Evolutionary conservation across 352 stramenopile species (phyloP), one percentile per base, ranked within the genome.

Genomic region (Globisporangium viniferum): DNA sequence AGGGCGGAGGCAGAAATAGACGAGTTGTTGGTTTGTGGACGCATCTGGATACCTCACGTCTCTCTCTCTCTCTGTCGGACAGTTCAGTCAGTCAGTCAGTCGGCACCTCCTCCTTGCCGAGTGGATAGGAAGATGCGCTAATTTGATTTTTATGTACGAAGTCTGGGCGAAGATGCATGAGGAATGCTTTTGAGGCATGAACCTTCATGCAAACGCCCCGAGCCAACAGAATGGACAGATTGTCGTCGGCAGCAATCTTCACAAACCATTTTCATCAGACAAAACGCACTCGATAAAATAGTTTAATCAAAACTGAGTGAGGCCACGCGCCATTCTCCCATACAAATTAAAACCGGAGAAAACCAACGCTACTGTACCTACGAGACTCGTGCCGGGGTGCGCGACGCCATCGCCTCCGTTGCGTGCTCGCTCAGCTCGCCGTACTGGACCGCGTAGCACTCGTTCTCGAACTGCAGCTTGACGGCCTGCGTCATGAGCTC

Each of bases 401-500:
- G 35, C 39, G 61, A 56, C 7, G 55, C 62, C 58, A 44, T 73
- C 67, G 22, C 48, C 61, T 14, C 54, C 27, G 22, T 68, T 22
- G 35, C 2, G 29, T 59, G 41, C 22, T 53, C 64, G 14, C 69
- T 55, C 31, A 86, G 53, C 14, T 70, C 66, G 15, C 81, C 79
- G 53, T 71, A 86, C 22, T 75, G 67, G 36, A 82, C 60, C 14
- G 54, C 71, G 64, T 89, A 91, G 54, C 75, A 76, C 69, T 94
- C 86, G 44, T 90, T 91, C 39, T 81, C 81, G 57, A 89, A 80
- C 60, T 96, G 87, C 20, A 96, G 76, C 57, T 78, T 73, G 60
- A 92, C 84, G 12, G 82, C 87, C 62, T 91, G 80, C 41, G 81
- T 86, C 84, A 96, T 93, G 15, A 93, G 75, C 54, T 89, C 88